Percentiles rank a stretch among this genome's conserved stretches.
These are phyloP conservation scores for Aureobasidium sp. DNA, from an alignment of 2,329 filamentous ascomycete genomes.

Conservation along the genomic window DNA sequence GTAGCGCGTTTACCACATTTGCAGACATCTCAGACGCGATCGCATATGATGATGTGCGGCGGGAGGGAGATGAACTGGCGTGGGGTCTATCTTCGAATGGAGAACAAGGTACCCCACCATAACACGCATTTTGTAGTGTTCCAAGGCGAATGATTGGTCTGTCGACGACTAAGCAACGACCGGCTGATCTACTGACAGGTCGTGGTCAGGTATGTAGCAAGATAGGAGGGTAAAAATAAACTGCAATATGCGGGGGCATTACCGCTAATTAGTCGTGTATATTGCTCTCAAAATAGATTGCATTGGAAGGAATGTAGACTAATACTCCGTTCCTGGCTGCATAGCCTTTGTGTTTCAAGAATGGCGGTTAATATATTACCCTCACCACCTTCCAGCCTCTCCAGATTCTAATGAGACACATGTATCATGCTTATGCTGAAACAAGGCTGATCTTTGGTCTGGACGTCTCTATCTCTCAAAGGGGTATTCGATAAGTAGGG, in stretches of 20 bases:
- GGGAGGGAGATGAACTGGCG: background rate
- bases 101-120: background rate
- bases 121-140: background rate
- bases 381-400: constrained; percentile 8
- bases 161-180: constrained; percentile 1
- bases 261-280: constrained; percentile 5
- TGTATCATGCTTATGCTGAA: constrained; percentile 10
- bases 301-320: constrained; percentile 10
- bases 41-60: background rate
- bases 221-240: constrained; percentile 14
- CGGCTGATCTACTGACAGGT: constrained; percentile 7
- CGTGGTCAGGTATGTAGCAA: background rate
- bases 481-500: background rate
- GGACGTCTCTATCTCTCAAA: background rate
- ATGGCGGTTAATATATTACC: constrained; percentile 14
- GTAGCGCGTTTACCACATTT: constrained; percentile 1
- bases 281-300: constrained; percentile 14
- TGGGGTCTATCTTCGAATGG: background rate
- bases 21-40: background rate
- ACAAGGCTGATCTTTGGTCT: background rate
- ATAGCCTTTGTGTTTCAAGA: constrained; percentile 9
- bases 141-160: background rate
- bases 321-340: constrained; percentile 3
- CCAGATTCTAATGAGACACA: background rate
- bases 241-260: background rate